These are phyloP conservation scores for Aureobasidium sp. DNA, from an alignment of 2,329 filamentous ascomycete genomes.

Conservation along the genomic window DNA sequence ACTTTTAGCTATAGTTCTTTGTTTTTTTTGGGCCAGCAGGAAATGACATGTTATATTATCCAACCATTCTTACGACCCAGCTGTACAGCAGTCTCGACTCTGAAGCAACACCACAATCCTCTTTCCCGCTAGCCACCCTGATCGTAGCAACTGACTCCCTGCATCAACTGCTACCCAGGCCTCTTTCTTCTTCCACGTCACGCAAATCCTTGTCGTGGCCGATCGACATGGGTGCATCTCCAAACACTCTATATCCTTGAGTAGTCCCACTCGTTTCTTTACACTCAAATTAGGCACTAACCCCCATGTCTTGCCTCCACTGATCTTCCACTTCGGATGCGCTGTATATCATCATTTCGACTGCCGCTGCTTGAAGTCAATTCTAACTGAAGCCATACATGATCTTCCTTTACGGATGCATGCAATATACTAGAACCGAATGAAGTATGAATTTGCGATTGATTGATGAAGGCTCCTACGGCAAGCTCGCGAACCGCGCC, in stretches of 20 bases:
- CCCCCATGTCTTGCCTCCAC: not conserved
- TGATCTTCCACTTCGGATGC: not conserved
- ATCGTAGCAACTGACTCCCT: too few species aligned
- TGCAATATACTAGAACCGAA: not conserved
- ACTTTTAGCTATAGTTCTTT: slow-evolving; percentile 11
- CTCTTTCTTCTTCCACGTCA: not conserved
- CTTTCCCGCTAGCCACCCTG: too few species aligned
- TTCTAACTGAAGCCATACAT: not conserved
- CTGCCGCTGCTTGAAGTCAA: not conserved
- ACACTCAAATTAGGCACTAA: not conserved
- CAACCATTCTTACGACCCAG: not conserved
- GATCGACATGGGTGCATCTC: not conserved
- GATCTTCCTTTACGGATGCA: not conserved
- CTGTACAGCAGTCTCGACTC: too few species aligned
- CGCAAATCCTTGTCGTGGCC: not conserved
- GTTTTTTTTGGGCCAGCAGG: slow-evolving; percentile 3
- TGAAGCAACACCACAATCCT: too few species aligned
- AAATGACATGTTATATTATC: slow-evolving; percentile 8
- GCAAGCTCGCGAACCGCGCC: not conserved
- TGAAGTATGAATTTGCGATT: not conserved
- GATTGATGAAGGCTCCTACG: not conserved
- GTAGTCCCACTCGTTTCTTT: not conserved
- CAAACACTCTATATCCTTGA: not conserved
- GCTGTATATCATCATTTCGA: not conserved
- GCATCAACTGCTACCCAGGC: too few species aligned